A percentile compares a stretch with the other conserved stretches of the same genome.
phyloP scores from a whole-genome alignment of 352 stramenopile genomes.

The Hyaloperonospora brassicae region DNA sequence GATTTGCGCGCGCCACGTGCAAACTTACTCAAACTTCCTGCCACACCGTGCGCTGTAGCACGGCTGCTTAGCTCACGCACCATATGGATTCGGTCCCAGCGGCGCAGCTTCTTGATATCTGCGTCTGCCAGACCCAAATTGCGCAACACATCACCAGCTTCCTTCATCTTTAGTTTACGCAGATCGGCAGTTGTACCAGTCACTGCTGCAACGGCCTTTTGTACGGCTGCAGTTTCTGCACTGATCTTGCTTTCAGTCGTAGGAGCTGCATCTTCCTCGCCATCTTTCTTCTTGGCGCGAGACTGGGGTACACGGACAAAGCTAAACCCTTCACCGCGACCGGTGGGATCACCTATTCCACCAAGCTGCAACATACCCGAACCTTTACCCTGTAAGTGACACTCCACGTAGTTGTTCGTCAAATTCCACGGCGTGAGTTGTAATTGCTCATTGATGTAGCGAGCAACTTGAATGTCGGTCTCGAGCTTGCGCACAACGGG shows the following conservation, averaged over 20 bases:
- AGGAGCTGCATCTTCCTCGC: constrained; percentile 46
- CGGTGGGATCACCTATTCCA: constrained; percentile 74
- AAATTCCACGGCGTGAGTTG: constrained; percentile 80
- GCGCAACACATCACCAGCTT: constrained; percentile 67
- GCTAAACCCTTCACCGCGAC: constrained; percentile 77
- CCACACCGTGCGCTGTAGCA: constrained; percentile 60
- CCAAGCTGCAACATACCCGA: constrained; percentile 73
- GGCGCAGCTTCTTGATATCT: constrained; percentile 76
- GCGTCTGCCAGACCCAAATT: constrained; percentile 69
- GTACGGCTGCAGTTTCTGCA: constrained; percentile 53
- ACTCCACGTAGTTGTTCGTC: constrained; percentile 83
- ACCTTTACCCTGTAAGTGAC: constrained; percentile 77
- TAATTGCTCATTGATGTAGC: constrained; percentile 73
- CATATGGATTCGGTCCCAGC: constrained; percentile 81
- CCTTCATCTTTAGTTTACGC: constrained; percentile 84
- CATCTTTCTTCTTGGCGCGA: constrained; percentile 76
- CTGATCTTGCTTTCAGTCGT: constrained; percentile 34
- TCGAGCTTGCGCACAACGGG: constrained; percentile 62
- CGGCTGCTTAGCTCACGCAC: constrained; percentile 70
- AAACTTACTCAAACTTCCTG: constrained; percentile 72
- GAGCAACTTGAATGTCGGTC: constrained; percentile 71
- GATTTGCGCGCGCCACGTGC: constrained; percentile 71
- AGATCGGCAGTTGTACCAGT: constrained; percentile 80
- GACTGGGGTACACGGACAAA: constrained; percentile 74
- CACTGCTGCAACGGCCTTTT: constrained; percentile 70